Conservation (phyloP, 129 eudicot genomes). For the Kitagawia praeruptora region DNA sequence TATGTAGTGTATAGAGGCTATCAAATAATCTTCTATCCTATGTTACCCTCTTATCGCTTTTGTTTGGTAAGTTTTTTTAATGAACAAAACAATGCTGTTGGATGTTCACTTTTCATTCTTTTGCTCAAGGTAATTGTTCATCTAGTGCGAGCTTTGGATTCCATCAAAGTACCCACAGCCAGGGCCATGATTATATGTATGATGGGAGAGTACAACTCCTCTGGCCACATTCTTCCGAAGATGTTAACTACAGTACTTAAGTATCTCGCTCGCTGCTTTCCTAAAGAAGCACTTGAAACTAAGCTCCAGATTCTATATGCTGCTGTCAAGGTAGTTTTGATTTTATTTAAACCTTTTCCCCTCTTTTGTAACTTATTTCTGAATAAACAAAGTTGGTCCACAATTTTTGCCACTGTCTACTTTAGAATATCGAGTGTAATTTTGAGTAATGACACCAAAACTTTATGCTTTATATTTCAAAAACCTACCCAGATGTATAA, state of each 20-base stretch:
- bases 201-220: conserved; percentile 71
- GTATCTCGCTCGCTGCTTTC: conserved; percentile 63
- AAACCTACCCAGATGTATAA: background rate
- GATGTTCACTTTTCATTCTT: too few relatives aligned
- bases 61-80: background rate
- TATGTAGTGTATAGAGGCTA: background rate
- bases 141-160: conserved; percentile 68
- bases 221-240: conserved; percentile 55
- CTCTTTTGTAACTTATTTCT: background rate
- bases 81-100: too few relatives aligned
- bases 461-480: background rate
- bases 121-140: conserved; percentile 62
- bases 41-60: background rate
- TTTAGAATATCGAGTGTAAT: background rate
- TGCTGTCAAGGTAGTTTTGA: conserved; percentile 58
- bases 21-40: background rate
- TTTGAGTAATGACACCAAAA: too few relatives aligned
- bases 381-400: background rate
- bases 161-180: conserved; percentile 67
- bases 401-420: background rate
- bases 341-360: background rate
- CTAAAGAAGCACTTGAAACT: conserved; percentile 69
- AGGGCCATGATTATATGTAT: conserved; percentile 78
- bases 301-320: conserved; percentile 87
- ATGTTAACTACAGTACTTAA: conserved; percentile 54